Evolutionary conservation across 2,329 filamentous ascomycete genomes (phyloP), one percentile per base, ranked within the genome.

Genomic region (Fonsecaea erecta): DNA sequence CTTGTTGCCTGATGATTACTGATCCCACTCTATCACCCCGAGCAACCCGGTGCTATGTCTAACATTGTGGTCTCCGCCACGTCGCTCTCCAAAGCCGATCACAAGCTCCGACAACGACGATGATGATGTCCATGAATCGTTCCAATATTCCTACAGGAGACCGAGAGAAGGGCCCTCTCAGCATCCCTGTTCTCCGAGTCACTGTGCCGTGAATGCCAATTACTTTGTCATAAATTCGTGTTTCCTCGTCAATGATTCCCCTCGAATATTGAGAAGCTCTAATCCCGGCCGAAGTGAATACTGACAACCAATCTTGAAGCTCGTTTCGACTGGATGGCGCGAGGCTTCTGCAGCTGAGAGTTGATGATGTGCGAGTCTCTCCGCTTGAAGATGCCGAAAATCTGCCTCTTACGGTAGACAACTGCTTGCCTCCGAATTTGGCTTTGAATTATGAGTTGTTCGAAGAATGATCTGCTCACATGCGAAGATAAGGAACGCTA

Each of bases 201-300:
- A 32, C 51, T 28, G 18, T 58, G 58, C 62, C 62, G 43, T 58
- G 63, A 12, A 63, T 62, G 60, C 63, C 61, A 62, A 66, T 64
- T 63, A 64, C 52, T 64, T 46, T 52, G 51, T 69, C 67, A 63
- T 69, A 62, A 69, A 60, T 59, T 69, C 67, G 67, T 69, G 57
- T 61, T 32, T 66, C 35, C 63, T 69, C 67, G 64, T 69, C 60
- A 68, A 62, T 52, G 63, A 53, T 63, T 64, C 60, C 53, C 60
- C 16, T 32, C 28, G 48, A 56, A 52, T 26, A 30, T 52, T 53
- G 58, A 60, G 58, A 55, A 57, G 35, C 37, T 54, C 48, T 65
- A 66, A 58, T 40, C 63, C 57, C 30, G 40, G 48, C 28, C 64
- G 62, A 24, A 55, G 21, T 58, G 58, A 62, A 65, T 63, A 51